Base-by-base conservation (phyloP, 2,329 filamentous ascomycete species). In the Pyrenophora graminea region DNA sequence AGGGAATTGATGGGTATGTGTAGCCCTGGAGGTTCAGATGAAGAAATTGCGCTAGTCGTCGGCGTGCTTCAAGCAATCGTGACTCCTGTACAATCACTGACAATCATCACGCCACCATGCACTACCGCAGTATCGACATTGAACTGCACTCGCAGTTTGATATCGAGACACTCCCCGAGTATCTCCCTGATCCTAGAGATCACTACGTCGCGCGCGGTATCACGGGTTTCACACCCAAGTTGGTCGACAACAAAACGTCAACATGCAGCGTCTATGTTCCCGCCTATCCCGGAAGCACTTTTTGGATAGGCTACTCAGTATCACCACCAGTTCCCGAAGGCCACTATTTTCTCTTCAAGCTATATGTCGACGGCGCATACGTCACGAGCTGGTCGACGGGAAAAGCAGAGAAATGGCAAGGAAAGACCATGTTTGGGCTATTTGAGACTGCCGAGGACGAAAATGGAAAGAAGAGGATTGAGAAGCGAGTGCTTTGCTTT, bases 301-400 rank as follows among this genome's bases (percentile, higher is more conserved):
- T 80, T 62, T 79, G 77, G 76, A 66, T 80, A 47, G 54, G 59
- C 18, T 79, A 79, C 56, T 58, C 55, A 13, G 56, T 74, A 48
- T 57, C 53, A 5, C 63, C 63, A 4, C 69, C 69, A 3, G 57
- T 71, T 1, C 69, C 68, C 3, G 61, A 59, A 1, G 63, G 59
- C 1, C 60, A 70, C 31, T 64, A 66, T 53, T 78, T 74, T 51
- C 72, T 78, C 52, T 80, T 80, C 72, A 80, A 80, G 59, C 63
- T 80, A 25, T 74, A 73, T 55, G 63, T 78, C 53, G 68, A 76
- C 31, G 71, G 68, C 13, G 59, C 59, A 21, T 67, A 69, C 25
- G 56, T 78, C 12, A 62, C 77, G 8, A 78, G 66, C 52, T 81
- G 78, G 78, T 72, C 74, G 2, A 70, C 70, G 1, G 76, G 76